These are phyloP conservation scores for Lanmaoa rubissima DNA, from an alignment of 768 basidiomycete species.

Conservation along the genomic window DNA sequence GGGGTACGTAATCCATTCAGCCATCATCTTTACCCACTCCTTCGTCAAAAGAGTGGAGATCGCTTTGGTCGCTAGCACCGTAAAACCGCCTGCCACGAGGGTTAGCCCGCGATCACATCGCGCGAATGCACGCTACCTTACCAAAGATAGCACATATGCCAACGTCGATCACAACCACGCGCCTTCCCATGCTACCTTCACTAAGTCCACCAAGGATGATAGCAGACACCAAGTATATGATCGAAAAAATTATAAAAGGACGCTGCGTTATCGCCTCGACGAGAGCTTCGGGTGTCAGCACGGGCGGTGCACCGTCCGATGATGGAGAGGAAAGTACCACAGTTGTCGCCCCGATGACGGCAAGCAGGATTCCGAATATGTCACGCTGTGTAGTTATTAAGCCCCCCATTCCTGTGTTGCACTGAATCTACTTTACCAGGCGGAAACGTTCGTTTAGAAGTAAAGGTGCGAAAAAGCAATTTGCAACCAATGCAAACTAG, in stretches of 20 bases:
- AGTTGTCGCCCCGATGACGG: conserved; percentile 85
- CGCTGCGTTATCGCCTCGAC: conserved; percentile 65
- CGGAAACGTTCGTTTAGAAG: conserved; percentile 83
- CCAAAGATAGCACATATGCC: conserved; percentile 86
- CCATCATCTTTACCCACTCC: conserved; percentile 74
- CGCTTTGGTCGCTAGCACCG: conserved; percentile 92
- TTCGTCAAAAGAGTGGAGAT: conserved; percentile 81
- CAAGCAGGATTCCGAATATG: conserved; percentile 72
- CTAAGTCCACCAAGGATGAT: conserved; percentile 65
- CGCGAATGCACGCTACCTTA: conserved; percentile 26
- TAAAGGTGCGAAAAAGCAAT: conserved; percentile 90
- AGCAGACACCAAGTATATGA: conserved; percentile 56
- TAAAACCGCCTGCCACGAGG: conserved; percentile 71
- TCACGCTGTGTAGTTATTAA: conserved; percentile 53
- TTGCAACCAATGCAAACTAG: conserved; percentile 90
- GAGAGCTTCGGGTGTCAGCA: conserved; percentile 66
- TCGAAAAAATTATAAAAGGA: conserved; percentile 74
- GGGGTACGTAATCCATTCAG: conserved; percentile 81
- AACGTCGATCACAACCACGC: conserved; percentile 80
- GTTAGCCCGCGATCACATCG: not conserved
- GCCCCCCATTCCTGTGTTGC: not conserved
- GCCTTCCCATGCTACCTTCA: conserved; percentile 57
- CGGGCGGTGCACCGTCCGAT: conserved; percentile 53
- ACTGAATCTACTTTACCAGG: conserved; percentile 44
- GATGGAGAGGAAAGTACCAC: conserved; percentile 83